Percentiles rank a stretch among this genome's conserved stretches.
Conservation (phyloP, 495 filamentous ascomycete genomes). For the Sabuloglossum arenarium region DNA sequence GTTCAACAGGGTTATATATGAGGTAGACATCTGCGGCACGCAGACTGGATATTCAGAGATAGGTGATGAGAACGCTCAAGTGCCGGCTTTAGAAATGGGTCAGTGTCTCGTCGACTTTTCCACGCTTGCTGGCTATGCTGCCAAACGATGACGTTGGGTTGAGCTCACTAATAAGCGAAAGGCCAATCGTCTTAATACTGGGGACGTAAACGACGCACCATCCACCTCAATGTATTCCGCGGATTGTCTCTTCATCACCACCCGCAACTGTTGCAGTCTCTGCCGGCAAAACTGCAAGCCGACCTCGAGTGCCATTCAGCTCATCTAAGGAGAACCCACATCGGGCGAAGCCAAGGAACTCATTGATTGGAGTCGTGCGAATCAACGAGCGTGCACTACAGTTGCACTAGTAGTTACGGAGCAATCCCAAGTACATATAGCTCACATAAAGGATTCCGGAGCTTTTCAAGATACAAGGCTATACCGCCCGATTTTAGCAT, state of each 20-base stretch:
- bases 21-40: not conserved
- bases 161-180: no score
- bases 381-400: not conserved
- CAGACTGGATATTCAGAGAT: not conserved
- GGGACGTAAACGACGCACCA: not conserved
- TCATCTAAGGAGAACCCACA: not conserved
- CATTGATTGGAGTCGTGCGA: not conserved
- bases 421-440: not conserved
- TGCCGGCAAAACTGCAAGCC: not conserved
- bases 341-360: not conserved
- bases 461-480: not conserved
- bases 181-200: not conserved
- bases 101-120: not conserved
- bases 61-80: not conserved
- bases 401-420: not conserved
- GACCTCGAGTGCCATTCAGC: not conserved
- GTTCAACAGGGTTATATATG: not conserved
- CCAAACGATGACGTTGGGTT: conserved; percentile 1
- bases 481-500: not conserved
- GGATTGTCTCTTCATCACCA: not conserved
- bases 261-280: not conserved
- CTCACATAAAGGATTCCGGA: not conserved
- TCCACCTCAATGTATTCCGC: not conserved
- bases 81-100: not conserved
- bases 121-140: not conserved